A percentile compares a stretch with the other conserved stretches of the same genome.
Evolutionary conservation across 2,329 filamentous ascomycete species (phyloP).

Genomic region (Arthrobotrys entomopaga): DNA sequence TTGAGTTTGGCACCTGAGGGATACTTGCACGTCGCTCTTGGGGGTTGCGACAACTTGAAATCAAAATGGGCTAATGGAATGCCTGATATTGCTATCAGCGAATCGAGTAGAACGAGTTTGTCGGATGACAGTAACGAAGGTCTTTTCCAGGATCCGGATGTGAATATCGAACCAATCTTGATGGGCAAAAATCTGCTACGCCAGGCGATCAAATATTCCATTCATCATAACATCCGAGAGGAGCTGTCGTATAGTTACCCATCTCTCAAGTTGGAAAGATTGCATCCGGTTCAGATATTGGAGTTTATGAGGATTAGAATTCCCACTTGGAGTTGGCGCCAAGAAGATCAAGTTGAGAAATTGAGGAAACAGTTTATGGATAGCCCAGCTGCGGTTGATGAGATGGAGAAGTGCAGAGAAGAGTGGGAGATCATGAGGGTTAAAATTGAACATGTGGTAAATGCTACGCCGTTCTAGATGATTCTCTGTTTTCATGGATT

Average conservation of each 20-base stretch:
- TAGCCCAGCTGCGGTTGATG: neutral
- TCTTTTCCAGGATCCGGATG: neutral
- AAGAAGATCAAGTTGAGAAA: constrained; percentile 31
- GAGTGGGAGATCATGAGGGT: constrained; percentile 40
- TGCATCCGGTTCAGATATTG: constrained; percentile 44
- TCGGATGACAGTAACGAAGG: constrained; percentile 5
- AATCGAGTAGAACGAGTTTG: neutral
- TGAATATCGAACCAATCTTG: neutral
- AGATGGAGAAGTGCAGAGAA: constrained; percentile 24
- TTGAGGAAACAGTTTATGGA: constrained; percentile 8
- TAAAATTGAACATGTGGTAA: constrained; percentile 1
- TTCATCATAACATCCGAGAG: constrained; percentile 24
- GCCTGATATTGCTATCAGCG: neutral
- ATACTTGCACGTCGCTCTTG: constrained; percentile 5
- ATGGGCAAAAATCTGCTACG: neutral
- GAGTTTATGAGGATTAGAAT: constrained; percentile 25
- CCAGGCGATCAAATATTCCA: constrained; percentile 4
- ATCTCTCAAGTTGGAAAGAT: constrained; percentile 4
- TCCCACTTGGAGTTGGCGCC: constrained; percentile 35
- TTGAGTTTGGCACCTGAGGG: neutral
- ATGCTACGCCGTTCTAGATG: neutral
- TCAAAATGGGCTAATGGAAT: neutral
- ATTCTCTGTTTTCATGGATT: too few relatives aligned
- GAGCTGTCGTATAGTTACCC: constrained; percentile 38
- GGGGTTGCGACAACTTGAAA: neutral